Percentiles rank a stretch among this genome's conserved stretches.
Conservation (phyloP, 768 basidiomycete species). For the Pleurotus cornucopiae region DNA sequence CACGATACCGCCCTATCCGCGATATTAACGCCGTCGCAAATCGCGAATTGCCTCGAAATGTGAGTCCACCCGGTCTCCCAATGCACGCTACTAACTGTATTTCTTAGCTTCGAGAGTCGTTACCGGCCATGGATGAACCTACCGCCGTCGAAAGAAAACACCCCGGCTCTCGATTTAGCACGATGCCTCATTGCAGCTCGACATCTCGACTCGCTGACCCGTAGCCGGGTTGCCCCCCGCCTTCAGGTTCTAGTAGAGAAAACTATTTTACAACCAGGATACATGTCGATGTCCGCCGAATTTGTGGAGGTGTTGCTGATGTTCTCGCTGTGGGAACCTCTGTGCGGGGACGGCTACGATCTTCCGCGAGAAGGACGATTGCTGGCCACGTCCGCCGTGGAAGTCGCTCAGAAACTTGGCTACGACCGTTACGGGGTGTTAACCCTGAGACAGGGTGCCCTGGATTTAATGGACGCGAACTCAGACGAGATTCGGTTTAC, state of each 20-base stretch:
- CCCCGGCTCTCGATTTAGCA: constrained; percentile 35
- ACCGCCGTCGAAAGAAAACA: constrained; percentile 25
- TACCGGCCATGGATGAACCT: constrained; percentile 43
- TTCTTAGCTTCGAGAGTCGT: constrained; percentile 33
- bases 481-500: background rate
- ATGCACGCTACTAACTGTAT: too few species aligned
- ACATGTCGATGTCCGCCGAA: constrained; percentile 37
- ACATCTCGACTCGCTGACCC: constrained; percentile 33
- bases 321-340: constrained; percentile 40
- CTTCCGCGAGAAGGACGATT: constrained; percentile 33
- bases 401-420: constrained; percentile 41
- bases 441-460: background rate
- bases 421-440: constrained; percentile 13
- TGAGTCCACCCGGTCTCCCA: constrained; percentile 16
- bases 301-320: constrained; percentile 37
- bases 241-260: constrained; percentile 39
- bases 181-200: constrained; percentile 43
- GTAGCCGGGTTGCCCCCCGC: constrained; percentile 30
- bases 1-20: constrained; percentile 17
- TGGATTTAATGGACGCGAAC: background rate
- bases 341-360: constrained; percentile 26
- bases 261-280: constrained; percentile 33
- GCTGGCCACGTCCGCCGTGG: constrained; percentile 37
- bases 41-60: constrained; percentile 33
- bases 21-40: constrained; percentile 30